These are phyloP conservation scores for Suillus sp. DNA, from an alignment of 768 basidiomycete genomes.

Conservation along the genomic window DNA sequence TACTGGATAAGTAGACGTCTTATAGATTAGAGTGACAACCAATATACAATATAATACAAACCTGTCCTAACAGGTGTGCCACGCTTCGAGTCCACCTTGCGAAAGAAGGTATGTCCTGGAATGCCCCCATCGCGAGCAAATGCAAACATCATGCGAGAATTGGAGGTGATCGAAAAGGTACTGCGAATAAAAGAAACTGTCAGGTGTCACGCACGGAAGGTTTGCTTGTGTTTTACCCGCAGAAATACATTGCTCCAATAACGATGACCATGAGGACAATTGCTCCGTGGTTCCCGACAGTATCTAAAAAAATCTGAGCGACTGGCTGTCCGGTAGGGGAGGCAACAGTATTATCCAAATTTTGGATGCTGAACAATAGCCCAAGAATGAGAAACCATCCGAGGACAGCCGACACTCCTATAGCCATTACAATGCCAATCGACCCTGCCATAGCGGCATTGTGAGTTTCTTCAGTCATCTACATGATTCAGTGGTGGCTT, in stretches of 20 bases:
- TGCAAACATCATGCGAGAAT: conserved; percentile 83
- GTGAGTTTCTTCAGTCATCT: conserved; percentile 82
- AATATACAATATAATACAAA: conserved; percentile 25
- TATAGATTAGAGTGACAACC: not conserved
- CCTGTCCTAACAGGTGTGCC: conserved; percentile 72
- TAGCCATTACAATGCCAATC: conserved; percentile 69
- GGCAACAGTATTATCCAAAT: conserved; percentile 55
- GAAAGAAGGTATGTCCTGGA: conserved; percentile 68
- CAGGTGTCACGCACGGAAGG: not conserved
- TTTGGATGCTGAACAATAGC: conserved; percentile 77
- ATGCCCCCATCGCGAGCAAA: conserved; percentile 77
- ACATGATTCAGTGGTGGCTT: not conserved
- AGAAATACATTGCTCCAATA: conserved; percentile 75
- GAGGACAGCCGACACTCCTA: conserved; percentile 69
- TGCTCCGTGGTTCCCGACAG: conserved; percentile 71
- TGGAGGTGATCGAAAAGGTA: conserved; percentile 77
- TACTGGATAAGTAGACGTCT: conserved; percentile 39
- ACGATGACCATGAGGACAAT: conserved; percentile 75
- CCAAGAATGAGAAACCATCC: conserved; percentile 78
- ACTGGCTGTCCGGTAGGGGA: conserved; percentile 69
- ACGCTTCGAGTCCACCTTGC: conserved; percentile 58
- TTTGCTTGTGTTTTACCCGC: conserved; percentile 45
- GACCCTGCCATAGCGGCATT: conserved; percentile 68
- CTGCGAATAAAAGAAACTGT: conserved; percentile 30
- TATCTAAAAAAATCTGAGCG: conserved; percentile 77